Evolutionary conservation across 2,329 filamentous ascomycete species (phyloP), one percentile per base, ranked within the genome.

Genomic region (Epicoccum nigrum): DNA sequence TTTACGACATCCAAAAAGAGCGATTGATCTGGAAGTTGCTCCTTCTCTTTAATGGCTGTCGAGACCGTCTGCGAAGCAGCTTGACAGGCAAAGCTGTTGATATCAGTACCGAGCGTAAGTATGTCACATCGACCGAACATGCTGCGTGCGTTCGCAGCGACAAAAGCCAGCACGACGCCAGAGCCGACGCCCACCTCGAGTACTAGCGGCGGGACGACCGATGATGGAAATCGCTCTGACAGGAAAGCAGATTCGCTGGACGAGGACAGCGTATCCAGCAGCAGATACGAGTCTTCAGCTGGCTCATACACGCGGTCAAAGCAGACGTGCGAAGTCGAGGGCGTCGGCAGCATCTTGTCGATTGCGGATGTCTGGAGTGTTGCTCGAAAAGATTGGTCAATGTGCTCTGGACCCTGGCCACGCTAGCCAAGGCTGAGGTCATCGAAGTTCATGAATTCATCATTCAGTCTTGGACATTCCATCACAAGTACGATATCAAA

Each of bases 251-350:
- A 83, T 74, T 96, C 91, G 2, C 82, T 71, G 0, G 79, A 52
- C 1, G 86, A 88, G 0, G 92, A 93, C 35, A 99, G 82, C 0
- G 92, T 96, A 76, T 99, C 93, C 23, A 99, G 84, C 40, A 99
- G 83, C 35, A 99, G 84, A 70, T 91, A 99, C 4, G 92, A 97
- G 77, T 99, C 94, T 75, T 99, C 94, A 9, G 93, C 88, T 28
- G 94, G 94, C 70, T 97, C 92, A 76, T 99, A 99, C 62, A 97
- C 87, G 47, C 88, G 86, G 72, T 90, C 84, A 75, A 92, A 96
- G 46, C 88, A 84, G 53, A 97, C 90, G 76, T 99, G 94, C 17
- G 89, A 89, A 2, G 94, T 99, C 51, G 90, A 90, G 12, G 94
- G 94, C 1, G 94, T 99, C 8, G 93, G 92, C 21, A 99, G 84